Percentiles rank a stretch among this genome's conserved stretches.
phyloP scores from a whole-genome alignment of 208 protist genomes.

The Wallacemonas sp. region DNA sequence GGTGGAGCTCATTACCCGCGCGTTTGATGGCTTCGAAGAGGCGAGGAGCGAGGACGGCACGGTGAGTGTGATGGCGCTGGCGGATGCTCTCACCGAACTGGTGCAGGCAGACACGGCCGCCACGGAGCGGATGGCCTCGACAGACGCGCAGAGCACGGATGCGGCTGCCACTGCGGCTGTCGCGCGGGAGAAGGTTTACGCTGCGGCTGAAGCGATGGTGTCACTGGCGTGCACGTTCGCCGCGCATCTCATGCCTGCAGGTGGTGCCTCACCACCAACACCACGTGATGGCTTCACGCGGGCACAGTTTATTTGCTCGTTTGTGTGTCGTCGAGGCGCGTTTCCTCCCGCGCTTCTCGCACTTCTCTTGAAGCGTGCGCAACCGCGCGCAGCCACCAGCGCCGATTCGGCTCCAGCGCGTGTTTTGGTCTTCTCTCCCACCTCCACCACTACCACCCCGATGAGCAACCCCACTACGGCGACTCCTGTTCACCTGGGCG shows the following conservation, averaged over 20 bases:
- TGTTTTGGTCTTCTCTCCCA: no score
- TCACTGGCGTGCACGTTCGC: background rate
- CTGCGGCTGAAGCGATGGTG: constrained; percentile 24
- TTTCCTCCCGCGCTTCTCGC: constrained; percentile 34
- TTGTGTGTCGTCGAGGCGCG: constrained; percentile 30
- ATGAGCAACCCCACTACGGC: no score
- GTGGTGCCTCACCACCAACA: background rate
- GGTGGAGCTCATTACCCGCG: background rate
- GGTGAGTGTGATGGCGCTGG: background rate
- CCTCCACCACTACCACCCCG: no score
- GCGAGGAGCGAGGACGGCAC: background rate
- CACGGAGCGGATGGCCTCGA: background rate
- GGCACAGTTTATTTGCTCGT: constrained; percentile 27
- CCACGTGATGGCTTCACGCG: constrained; percentile 11
- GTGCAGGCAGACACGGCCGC: background rate
- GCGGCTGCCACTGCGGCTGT: background rate
- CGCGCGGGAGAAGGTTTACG: background rate
- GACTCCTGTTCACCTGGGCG: no score
- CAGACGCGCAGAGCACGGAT: background rate
- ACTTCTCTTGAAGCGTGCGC: constrained; percentile 21
- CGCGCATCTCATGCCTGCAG: background rate
- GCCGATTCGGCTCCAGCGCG: no score
- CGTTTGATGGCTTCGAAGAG: constrained; percentile 31
- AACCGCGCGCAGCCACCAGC: no score
- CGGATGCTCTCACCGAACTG: background rate